Base-by-base conservation (phyloP, 1,139 yeast species). In the Candida tunisiensis region DNA sequence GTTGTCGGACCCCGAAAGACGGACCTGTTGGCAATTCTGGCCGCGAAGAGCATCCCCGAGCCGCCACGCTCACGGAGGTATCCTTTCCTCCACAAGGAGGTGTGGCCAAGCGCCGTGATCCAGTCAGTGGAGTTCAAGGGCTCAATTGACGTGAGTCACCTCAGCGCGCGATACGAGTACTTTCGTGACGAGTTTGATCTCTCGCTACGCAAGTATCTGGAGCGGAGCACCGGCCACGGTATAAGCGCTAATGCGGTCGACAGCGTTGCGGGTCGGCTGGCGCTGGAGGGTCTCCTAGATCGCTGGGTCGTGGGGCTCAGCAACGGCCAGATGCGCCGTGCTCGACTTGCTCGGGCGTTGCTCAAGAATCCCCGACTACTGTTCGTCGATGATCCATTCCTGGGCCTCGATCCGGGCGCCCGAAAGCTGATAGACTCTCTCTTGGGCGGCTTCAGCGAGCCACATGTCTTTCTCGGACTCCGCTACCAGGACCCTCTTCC, bases 271-370 rank as follows among this genome's bases (percentile, higher is more conserved):
- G 48, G 57, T n/a, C 48, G 53, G 23, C 62, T 88, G 35, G 59
- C 65, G 28, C 57, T 88, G 34, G 49, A 46, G 6, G 73, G 67
- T 2, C 53, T 82, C 31, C 59, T 67, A 30, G 57, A 68, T 31
- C 65, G 80, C 34, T 85, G 93, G 83, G 69, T 80, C 25, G 80
- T 80, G 47, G 79, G 91, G 0, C 57, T 88, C 27, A 78, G 93
- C 49, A 88, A 88, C 47, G 98, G 98, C 0, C 98, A 88, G 50
- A 71, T 79, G 49, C 62, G 98, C 39, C 59, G 98, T 27, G 93
- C 95, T 0, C 60, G 94, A 34, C 57, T 88, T 17, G 96, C 95
- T 0, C 65, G 67, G 35, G 69, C 85, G 0, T 44, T 88, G 28
- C 61, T 82, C 28, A 57, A 60, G 29, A 57, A 65, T 26, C 94